These are phyloP conservation scores for Neotropicomus parvogracilis DNA, from an alignment of 1,284 basidiomycete species.

Conservation along the genomic window DNA sequence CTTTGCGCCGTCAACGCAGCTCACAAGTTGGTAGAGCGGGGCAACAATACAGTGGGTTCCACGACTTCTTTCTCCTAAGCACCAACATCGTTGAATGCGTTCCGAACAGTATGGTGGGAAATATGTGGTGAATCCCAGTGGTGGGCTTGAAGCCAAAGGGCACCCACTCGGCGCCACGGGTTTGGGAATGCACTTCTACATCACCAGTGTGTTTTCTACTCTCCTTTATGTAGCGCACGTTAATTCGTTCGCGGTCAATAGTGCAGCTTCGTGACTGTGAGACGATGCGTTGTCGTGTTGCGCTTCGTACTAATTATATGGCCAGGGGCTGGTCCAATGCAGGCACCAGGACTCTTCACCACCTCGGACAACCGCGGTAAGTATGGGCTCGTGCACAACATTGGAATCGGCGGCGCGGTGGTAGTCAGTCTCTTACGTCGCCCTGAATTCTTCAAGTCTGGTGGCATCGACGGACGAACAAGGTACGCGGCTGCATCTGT, in stretches of 20 bases:
- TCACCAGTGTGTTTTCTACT: conserved; percentile 57
- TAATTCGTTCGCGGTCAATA: conserved; percentile 24
- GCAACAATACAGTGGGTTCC: conserved; percentile 72
- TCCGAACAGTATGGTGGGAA: conserved; percentile 70
- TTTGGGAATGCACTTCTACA: conserved; percentile 86
- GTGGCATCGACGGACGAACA: conserved; percentile 60
- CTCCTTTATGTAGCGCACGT: background rate
- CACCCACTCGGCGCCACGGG: conserved; percentile 85
- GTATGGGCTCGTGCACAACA: conserved; percentile 79
- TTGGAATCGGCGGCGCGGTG: conserved; percentile 77
- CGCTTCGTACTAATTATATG: conserved; percentile 1
- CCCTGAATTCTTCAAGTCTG: conserved; percentile 67
- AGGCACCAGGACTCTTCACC: conserved; percentile 68
- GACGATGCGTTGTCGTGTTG: conserved; percentile 17
- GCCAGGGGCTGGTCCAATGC: conserved; percentile 78
- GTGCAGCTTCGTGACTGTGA: conserved; percentile 74
- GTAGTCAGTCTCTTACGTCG: conserved; percentile 72
- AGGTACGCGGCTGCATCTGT: conserved; percentile 42
- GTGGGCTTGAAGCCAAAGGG: conserved; percentile 84
- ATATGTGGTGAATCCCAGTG: conserved; percentile 84
- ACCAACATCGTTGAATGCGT: background rate
- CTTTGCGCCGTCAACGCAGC: conserved; percentile 69
- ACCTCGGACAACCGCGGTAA: conserved; percentile 64
- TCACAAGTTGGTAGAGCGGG: conserved; percentile 70
- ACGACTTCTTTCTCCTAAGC: background rate